Evolutionary conservation across 1,139 yeast species (phyloP).

Genomic region (Diutina siamensis): DNA sequence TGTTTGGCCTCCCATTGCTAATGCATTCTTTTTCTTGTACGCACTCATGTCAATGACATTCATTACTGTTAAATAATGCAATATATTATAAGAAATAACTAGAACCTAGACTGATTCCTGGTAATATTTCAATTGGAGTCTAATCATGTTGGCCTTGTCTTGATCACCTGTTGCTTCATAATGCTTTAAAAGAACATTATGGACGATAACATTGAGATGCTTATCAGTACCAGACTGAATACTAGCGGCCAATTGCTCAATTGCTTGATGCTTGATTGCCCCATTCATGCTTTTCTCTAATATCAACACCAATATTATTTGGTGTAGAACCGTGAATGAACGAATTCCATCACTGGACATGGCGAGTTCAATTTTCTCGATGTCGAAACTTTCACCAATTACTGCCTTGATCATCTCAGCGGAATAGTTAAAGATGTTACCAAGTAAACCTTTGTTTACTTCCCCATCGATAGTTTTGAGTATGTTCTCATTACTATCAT

Average conservation of each 20-base stretch:
- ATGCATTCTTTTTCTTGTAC: too few relatives aligned
- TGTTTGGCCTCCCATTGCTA: too few relatives aligned
- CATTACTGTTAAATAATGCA: background rate
- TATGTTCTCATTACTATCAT: background rate
- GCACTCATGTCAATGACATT: too few relatives aligned
- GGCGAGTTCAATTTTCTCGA: background rate
- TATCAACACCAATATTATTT: background rate
- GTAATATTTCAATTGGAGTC: background rate
- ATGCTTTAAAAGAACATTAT: background rate
- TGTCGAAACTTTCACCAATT: background rate
- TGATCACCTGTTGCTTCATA: background rate
- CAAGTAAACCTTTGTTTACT: background rate
- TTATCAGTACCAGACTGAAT: background rate
- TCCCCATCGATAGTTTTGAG: background rate
- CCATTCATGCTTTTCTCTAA: background rate
- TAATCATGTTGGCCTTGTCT: background rate
- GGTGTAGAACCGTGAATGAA: background rate
- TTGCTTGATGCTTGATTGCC: background rate
- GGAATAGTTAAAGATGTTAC: background rate
- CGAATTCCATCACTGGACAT: background rate
- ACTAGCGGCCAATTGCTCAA: background rate
- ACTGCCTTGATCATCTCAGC: background rate
- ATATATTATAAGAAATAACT: background rate
- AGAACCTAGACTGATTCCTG: background rate
- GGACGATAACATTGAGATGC: background rate